phyloP scores from a whole-genome alignment of 2,329 filamentous ascomycete genomes.

The Fusarium sororula region DNA sequence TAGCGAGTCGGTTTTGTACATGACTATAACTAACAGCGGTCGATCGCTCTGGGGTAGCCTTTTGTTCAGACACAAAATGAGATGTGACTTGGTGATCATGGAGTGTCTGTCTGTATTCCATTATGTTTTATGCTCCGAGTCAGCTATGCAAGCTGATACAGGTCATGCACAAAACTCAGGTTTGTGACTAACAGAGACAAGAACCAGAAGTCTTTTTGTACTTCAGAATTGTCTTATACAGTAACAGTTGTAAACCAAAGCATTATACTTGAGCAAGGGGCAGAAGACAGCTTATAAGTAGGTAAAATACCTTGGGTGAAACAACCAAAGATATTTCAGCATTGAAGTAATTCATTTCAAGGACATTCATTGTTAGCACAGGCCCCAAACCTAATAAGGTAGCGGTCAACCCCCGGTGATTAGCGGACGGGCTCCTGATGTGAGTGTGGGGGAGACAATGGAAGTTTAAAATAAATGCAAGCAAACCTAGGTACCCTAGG shows the following conservation, averaged over 20 bases:
- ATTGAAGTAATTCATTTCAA: not conserved
- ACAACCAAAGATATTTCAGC: not conserved
- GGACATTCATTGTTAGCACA: not conserved
- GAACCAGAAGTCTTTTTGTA: not conserved
- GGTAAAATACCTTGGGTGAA: not conserved
- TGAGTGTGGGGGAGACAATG: not conserved
- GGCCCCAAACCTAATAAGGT: not conserved
- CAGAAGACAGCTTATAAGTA: not conserved
- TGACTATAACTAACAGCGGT: not conserved
- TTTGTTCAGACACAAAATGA: not conserved
- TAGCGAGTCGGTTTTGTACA: constrained; percentile 10
- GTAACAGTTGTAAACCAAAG: not conserved
- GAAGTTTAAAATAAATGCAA: not conserved
- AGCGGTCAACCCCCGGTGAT: not conserved
- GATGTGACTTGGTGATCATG: not conserved
- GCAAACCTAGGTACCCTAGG: not conserved
- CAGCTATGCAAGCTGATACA: not conserved
- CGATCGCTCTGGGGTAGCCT: not conserved
- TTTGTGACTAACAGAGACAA: not conserved
- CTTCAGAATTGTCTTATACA: not conserved
- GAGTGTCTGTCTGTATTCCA: not conserved
- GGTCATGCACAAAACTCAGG: not conserved
- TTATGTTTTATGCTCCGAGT: not conserved
- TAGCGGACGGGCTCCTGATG: not conserved
- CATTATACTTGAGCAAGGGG: not conserved